phyloP scores from a whole-genome alignment of 2,329 filamentous ascomycete species.

The Colletotrichum sp. region DNA sequence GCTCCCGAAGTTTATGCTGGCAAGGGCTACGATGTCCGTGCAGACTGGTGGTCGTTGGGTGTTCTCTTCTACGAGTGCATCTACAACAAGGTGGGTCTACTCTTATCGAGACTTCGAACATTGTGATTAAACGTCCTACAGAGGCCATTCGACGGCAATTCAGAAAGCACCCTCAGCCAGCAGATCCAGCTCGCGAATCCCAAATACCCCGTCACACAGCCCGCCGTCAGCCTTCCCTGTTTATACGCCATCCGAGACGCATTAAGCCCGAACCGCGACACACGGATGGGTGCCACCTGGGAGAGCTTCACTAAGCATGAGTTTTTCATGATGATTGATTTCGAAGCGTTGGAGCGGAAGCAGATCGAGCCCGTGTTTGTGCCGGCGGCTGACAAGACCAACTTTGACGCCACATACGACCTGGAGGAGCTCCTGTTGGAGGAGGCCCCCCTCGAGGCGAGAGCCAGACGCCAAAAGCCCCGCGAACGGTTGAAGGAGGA shows the following conservation, averaged over 20 bases:
- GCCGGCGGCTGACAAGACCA: constrained; percentile 96
- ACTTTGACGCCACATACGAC: constrained; percentile 98
- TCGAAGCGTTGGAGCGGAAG: constrained; percentile 82
- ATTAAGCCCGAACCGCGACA: constrained; percentile 78
- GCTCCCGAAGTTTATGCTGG: constrained; percentile 95
- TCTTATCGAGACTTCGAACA: no score
- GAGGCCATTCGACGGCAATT: constrained; percentile 92
- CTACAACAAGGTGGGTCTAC: constrained; percentile 83
- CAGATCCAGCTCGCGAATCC: constrained; percentile 83
- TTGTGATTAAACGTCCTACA: constrained; percentile 46
- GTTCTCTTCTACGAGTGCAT: constrained; percentile 99
- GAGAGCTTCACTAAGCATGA: constrained; percentile 85
- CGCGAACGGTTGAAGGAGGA: constrained; percentile 91
- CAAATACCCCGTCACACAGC: constrained; percentile 90
- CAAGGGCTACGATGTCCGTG: constrained; percentile 85
- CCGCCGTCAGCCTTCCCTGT: constrained; percentile 86
- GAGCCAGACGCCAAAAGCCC: constrained; percentile 91
- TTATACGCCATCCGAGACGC: constrained; percentile 87
- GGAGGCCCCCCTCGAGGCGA: constrained; percentile 91
- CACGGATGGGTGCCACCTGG: constrained; percentile 86
- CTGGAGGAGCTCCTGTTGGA: constrained; percentile 92
- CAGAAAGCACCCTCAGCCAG: constrained; percentile 78
- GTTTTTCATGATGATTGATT: constrained; percentile 89
- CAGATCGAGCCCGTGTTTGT: constrained; percentile 90
- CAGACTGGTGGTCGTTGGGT: constrained; percentile 98